Base-by-base conservation (phyloP, 805 yeast genomes). In the Yamadazyma laniorum region DNA sequence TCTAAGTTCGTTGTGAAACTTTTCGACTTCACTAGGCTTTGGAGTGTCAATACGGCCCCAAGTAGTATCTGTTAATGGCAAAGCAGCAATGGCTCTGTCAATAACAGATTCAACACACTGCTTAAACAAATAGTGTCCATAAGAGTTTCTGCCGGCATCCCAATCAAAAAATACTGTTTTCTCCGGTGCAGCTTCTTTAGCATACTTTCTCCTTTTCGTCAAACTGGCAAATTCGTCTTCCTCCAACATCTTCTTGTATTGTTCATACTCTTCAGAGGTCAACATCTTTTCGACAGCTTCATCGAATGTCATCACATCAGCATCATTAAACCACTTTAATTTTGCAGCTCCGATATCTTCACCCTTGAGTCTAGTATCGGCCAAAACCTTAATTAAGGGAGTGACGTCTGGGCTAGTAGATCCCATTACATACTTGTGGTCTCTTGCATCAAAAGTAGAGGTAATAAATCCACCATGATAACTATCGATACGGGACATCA, bases 1-100 rank as follows among this genome's bases (percentile, higher is more conserved):
- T n/a, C 26, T 35, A 7, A 43, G 23, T 15, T 30, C 36, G 5
- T 8, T 28, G 25, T 43, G 46, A 40, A 43, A 43, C 19, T 39
- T 39, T 21, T 31, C 26, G 7, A 43, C 35, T 21, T 39, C 43
- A 9, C 26, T 18, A 22, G 43, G 42, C 11, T 23, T 30, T 19
- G 46, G 46, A 18, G 19, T 19, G 33, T 43, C 46, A 18, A 43
- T 33, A 18, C 46, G 30, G 2, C 33, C 46, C 46, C 46, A 43
- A 4, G 46, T 29, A n/a, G 41, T 33, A 27, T 43, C 46, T 9
- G 46, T 27, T 18, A 43, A 35, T 2, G 46, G 46, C 25, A 43
- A 43, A 12, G 46, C 46, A 29, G 29, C 46, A 16, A 39, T 39
- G 22, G 46, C 46, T 39, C 46, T 39, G 23, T 43, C 46, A 18